Conservation (phyloP, 805 yeast species). For the Kockiozyma suomiensis region DNA sequence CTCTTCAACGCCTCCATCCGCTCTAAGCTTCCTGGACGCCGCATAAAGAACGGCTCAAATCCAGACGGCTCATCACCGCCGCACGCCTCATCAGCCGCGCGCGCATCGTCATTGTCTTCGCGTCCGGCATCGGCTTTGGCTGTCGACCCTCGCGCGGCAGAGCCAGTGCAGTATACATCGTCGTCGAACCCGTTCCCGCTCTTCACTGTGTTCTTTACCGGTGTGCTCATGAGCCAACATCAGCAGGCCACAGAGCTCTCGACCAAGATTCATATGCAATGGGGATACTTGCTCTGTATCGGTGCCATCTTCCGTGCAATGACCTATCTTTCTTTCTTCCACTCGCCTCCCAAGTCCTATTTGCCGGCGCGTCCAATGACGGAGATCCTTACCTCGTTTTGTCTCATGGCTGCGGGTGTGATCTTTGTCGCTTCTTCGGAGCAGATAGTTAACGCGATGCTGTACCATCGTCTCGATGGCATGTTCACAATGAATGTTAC, state of each 20-base stretch:
- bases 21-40: constrained; percentile 2
- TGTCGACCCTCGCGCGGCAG: constrained; percentile 20
- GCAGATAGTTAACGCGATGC: constrained; percentile 78
- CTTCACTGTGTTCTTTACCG: constrained; percentile 94
- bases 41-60: constrained; percentile 1
- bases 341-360: constrained; percentile 42
- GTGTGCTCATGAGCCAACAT: constrained; percentile 92
- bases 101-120: not conserved
- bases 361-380: constrained; percentile 78
- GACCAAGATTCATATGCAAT: constrained; percentile 81
- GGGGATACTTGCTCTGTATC: constrained; percentile 85
- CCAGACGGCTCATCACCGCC: constrained; percentile 1
- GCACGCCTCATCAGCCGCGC: not conserved
- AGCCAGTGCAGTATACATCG: constrained; percentile 45
- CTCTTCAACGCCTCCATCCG: constrained; percentile 33
- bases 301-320: constrained; percentile 77
- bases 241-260: constrained; percentile 79
- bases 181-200: constrained; percentile 95
- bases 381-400: constrained; percentile 77
- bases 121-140: not conserved
- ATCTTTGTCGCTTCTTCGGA: constrained; percentile 92
- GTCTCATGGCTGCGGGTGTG: constrained; percentile 83
- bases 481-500: constrained; percentile 91
- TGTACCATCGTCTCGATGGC: constrained; percentile 76
- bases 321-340: constrained; percentile 60